These are phyloP conservation scores for Eutrema yunnanense DNA, from an alignment of 345 rosid species.

Conservation along the genomic window DNA sequence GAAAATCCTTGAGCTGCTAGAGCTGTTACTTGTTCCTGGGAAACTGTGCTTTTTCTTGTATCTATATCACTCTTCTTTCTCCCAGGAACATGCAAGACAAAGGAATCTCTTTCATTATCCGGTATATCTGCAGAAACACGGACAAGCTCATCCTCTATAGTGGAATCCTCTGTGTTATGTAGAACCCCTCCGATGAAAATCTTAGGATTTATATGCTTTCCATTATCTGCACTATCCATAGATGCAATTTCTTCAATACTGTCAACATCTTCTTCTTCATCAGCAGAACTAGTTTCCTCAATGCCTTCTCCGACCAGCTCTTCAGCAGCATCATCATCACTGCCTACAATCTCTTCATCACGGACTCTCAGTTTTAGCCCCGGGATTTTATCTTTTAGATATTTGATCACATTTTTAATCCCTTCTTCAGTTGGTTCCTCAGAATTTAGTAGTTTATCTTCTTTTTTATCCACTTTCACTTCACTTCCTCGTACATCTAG, in stretches of 20 bases:
- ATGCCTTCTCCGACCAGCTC: slow-evolving; percentile 52
- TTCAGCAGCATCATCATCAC: slow-evolving; percentile 51
- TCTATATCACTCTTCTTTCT: slow-evolving; percentile 34
- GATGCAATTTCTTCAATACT: slow-evolving; percentile 57
- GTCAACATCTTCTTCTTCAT: slow-evolving; percentile 49
- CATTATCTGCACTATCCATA: slow-evolving; percentile 41
- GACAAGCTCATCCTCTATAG: slow-evolving; percentile 59
- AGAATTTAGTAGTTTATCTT: slow-evolving; percentile 55
- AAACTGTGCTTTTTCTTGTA: slow-evolving; percentile 37
- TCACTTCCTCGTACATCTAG: slow-evolving; percentile 58
- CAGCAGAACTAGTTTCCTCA: slow-evolving; percentile 42
- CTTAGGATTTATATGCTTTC: slow-evolving; percentile 60
- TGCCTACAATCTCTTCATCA: slow-evolving; percentile 48
- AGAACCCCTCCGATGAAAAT: slow-evolving; percentile 85
- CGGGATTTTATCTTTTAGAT: slow-evolving; percentile 91
- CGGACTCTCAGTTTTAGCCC: slow-evolving; percentile 59
- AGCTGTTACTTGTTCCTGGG: slow-evolving; percentile 65
- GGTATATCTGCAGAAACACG: slow-evolving; percentile 71
- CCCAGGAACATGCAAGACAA: slow-evolving; percentile 61
- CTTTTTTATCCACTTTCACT: slow-evolving; percentile 50
- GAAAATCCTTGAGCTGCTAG: slow-evolving; percentile 78
- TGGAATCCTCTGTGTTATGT: slow-evolving; percentile 63
- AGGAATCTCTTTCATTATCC: slow-evolving; percentile 68
- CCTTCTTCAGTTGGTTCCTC: slow-evolving; percentile 90
- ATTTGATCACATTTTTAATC: slow-evolving; percentile 82